A percentile compares a stretch with the other conserved stretches of the same genome.
Conservation (phyloP, 257 asterid species). For the Ilex asprella region DNA sequence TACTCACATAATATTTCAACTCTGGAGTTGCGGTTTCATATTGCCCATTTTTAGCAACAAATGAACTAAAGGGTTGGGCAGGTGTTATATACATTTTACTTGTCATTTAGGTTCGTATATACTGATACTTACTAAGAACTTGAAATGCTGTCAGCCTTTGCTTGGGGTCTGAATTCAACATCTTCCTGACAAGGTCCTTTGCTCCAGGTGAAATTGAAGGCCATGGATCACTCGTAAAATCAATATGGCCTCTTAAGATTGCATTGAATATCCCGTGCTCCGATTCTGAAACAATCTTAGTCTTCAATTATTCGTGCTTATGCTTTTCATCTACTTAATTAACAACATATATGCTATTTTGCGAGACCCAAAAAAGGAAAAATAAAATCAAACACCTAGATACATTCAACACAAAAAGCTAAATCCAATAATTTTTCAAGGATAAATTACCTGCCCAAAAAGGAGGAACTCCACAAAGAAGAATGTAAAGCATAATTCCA, state of each 20-base stretch:
- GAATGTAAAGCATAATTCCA: constrained; percentile 88
- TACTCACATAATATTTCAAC: too few relatives aligned
- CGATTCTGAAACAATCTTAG: constrained; percentile 35
- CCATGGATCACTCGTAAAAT: constrained; percentile 90
- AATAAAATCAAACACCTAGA: neutral
- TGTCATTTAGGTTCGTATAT: neutral
- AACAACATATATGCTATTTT: too few relatives aligned
- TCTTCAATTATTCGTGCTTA: neutral
- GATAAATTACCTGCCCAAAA: constrained; percentile 67
- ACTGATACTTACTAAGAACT: constrained; percentile 58
- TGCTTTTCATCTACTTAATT: too few relatives aligned
- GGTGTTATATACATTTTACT: neutral
- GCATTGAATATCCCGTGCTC: constrained; percentile 93
- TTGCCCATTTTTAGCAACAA: too few relatives aligned
- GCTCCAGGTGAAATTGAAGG: constrained; percentile 86
- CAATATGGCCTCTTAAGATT: constrained; percentile 71
- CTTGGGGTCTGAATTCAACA: constrained; percentile 70
- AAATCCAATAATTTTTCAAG: neutral
- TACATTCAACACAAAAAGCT: neutral
- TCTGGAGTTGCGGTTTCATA: too few relatives aligned
- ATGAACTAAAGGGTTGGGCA: too few relatives aligned
- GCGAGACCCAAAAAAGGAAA: neutral
- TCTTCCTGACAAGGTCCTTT: constrained; percentile 82
- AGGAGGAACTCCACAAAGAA: constrained; percentile 92
- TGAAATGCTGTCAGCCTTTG: constrained; percentile 79